Base-by-base conservation (phyloP, 2,329 filamentous ascomycete species). In the Pseudocercospora musae region DNA sequence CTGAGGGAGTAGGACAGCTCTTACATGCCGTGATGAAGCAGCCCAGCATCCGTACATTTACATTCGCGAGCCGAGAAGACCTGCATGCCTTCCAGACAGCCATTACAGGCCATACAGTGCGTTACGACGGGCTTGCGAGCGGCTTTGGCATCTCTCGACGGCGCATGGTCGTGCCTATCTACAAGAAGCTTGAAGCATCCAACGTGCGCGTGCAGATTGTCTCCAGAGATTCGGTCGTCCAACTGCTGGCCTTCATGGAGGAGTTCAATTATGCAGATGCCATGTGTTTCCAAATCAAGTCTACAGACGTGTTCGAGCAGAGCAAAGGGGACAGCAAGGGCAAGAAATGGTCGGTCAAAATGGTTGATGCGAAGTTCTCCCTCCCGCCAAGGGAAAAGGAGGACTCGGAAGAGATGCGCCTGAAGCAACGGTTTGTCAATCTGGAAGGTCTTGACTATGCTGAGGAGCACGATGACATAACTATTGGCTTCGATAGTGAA, bases 181-280 rank as follows among this genome's bases (percentile, higher is more conserved):
- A 96, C 79, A 96, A 96, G 78, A 95, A 95, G 76, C 96, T 91
- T 91, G 92, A 96, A 73, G 90, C 92, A 2, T 86, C 83, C n/a
- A 84, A 83, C 40, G 91, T 91, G 8, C 87, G 93, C 37, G 81
- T 96, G 7, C 92, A 96, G 74, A 82, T 96, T 40, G 86, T 96
- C 8, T 37, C 83, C 87, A 88, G 89, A 67, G 90, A 92, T 65
- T 90, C 87, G 71, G 84, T 89, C 13, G 77, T 90, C 21, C 91
- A 96, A 74, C 79, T 97, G 29, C 79, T 96, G 21, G 92, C 88
- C 2, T 97, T 96, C 78, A 95, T 96, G 74, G 88, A 92, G 67
- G 90, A 93, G 63, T 96, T 96, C 76, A 86, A 85, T 48, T 90
- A 96, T 70, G 92, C 92, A 3, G 87, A 91, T 68, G 91, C 90